Evolutionary conservation across 352 stramenopile genomes (phyloP).

Genomic region (Phytophthora boehmeriae): DNA sequence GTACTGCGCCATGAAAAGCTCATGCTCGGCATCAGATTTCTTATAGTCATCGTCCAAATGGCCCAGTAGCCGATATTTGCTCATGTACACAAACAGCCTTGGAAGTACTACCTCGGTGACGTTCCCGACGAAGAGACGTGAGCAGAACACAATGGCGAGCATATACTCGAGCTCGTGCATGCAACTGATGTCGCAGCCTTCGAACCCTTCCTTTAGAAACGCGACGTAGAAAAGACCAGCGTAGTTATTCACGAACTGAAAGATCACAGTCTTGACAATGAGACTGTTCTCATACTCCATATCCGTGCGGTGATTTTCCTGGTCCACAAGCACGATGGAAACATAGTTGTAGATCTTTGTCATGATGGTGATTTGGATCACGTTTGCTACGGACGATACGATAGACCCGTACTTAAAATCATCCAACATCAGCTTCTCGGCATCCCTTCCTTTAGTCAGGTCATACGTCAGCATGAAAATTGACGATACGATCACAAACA

Average conservation of each 20-base stretch:
- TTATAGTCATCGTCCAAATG: conserved; percentile 48
- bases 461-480: conserved; percentile 86
- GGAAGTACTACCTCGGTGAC: conserved; percentile 79
- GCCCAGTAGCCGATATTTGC: conserved; percentile 66
- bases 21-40: conserved; percentile 63
- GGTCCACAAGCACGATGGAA: conserved; percentile 89
- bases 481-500: conserved; percentile 70
- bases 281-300: conserved; percentile 91
- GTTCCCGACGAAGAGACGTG: conserved; percentile 84
- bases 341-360: conserved; percentile 92
- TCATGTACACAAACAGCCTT: conserved; percentile 76
- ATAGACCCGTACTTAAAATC: conserved; percentile 75
- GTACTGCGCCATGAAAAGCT: conserved; percentile 85
- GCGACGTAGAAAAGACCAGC: conserved; percentile 94
- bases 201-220: conserved; percentile 88
- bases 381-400: conserved; percentile 72
- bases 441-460: conserved; percentile 65
- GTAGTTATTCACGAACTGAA: conserved; percentile 97
- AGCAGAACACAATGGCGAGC: conserved; percentile 92
- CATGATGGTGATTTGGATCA: conserved; percentile 89
- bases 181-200: conserved; percentile 76
- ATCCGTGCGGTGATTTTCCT: conserved; percentile 94
- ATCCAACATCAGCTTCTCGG: conserved; percentile 61
- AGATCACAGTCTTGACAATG: conserved; percentile 95
- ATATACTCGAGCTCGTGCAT: conserved; percentile 91